Evolutionary conservation across 2,329 filamentous ascomycete species (phyloP).

Genomic region (Cryphonectria japonica): DNA sequence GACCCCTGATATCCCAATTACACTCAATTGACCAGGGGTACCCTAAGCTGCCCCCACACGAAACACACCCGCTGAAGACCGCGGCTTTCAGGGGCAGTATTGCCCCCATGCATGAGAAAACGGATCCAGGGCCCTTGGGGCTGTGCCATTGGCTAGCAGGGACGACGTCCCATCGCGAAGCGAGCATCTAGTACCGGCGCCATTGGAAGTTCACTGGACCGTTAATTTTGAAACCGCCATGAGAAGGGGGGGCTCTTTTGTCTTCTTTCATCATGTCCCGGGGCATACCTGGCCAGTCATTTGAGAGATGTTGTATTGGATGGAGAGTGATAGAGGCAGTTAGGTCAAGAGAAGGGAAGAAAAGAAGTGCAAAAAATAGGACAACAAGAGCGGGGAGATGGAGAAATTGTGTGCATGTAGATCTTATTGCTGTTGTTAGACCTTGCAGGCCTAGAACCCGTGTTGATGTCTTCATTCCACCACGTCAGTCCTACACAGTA

Average conservation of each 20-base stretch:
- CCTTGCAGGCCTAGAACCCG: neutral
- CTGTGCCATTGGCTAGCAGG: conserved; percentile 20
- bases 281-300: neutral
- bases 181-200: conserved; percentile 8
- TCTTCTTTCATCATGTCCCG: neutral
- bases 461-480: neutral
- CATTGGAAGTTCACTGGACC: conserved; percentile 6
- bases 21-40: conserved; percentile 14
- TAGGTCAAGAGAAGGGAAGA: neutral
- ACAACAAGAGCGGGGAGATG: neutral
- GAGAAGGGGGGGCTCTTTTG: neutral
- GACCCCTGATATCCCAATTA: conserved; percentile 27
- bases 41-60: conserved; percentile 22
- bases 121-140: conserved; percentile 13
- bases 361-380: neutral
- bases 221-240: conserved; percentile 16
- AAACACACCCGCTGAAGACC: conserved; percentile 19
- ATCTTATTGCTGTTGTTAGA: neutral
- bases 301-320: neutral
- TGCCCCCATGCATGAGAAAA: conserved; percentile 1
- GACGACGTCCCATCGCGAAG: conserved; percentile 10
- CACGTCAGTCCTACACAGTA: neutral
- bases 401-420: neutral
- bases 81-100: conserved; percentile 24
- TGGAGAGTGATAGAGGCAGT: neutral